phyloP scores from a whole-genome alignment of 352 stramenopile genomes.

The Blastocystis hominis region DNA sequence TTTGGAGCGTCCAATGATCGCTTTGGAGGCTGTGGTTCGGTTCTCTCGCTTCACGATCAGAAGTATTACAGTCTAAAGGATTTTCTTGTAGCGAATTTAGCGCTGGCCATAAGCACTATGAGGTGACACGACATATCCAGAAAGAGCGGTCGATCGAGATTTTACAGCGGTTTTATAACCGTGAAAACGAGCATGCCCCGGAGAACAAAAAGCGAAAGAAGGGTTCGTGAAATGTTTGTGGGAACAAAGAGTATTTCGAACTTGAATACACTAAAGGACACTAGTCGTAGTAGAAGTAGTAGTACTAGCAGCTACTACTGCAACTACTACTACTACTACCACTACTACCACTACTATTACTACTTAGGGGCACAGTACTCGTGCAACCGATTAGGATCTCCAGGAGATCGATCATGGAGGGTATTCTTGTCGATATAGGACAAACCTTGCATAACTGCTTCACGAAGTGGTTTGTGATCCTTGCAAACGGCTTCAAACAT shows the following conservation, averaged over 20 bases:
- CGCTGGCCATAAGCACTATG: no score
- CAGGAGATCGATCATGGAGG: background rate
- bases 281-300: no score
- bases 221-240: background rate
- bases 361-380: background rate
- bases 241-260: background rate
- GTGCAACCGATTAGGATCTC: background rate
- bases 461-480: background rate
- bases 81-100: no score
- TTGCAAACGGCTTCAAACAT: background rate
- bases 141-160: slow-evolving; percentile 74
- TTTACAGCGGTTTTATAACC: slow-evolving; percentile 77
- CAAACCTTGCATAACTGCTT: background rate
- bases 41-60: slow-evolving; percentile 72
- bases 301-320: no score
- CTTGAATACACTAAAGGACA: no score
- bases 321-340: no score
- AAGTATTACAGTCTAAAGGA: no score
- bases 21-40: slow-evolving; percentile 80
- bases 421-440: background rate
- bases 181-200: slow-evolving; percentile 71
- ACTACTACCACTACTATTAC: no score
- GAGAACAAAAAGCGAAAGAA: slow-evolving; percentile 6
- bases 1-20: slow-evolving; percentile 82
- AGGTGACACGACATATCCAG: slow-evolving; percentile 68